Percentiles rank a stretch among this genome's conserved stretches.
Conservation (phyloP, 345 rosid species). For the Bruguiera gymnorhiza region DNA sequence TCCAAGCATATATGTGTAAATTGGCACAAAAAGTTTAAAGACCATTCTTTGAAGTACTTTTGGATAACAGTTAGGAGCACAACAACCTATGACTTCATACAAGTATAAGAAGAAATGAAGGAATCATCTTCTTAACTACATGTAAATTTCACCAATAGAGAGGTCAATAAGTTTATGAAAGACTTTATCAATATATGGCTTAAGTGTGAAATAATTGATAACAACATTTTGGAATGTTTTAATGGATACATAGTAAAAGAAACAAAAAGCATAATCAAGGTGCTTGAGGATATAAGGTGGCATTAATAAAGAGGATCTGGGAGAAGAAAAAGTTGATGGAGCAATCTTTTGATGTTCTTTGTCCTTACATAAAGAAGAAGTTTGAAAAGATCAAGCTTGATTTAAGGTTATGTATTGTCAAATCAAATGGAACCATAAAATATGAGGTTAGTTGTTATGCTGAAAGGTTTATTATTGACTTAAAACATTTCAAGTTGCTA, state of each 20-base stretch:
- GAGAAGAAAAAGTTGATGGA: neutral
- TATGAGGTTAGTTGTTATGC: neutral
- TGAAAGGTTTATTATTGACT: neutral
- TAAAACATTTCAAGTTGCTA: no score
- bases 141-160: neutral
- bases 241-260: neutral
- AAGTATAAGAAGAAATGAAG: neutral
- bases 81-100: no score
- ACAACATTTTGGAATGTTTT: neutral
- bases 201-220: neutral
- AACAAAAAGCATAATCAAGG: neutral
- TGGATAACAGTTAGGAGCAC: neutral
- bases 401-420: neutral
- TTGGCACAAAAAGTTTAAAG: neutral
- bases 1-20: neutral
- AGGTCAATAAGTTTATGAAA: neutral
- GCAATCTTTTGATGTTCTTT: neutral
- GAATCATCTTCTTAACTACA: neutral
- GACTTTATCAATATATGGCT: neutral
- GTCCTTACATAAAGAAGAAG: neutral
- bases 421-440: neutral
- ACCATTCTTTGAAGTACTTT: neutral
- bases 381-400: neutral
- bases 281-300: neutral
- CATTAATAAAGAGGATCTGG: neutral